phyloP scores from a whole-genome alignment of 2,329 filamentous ascomycete genomes.

The Epicoccum sorghinum region DNA sequence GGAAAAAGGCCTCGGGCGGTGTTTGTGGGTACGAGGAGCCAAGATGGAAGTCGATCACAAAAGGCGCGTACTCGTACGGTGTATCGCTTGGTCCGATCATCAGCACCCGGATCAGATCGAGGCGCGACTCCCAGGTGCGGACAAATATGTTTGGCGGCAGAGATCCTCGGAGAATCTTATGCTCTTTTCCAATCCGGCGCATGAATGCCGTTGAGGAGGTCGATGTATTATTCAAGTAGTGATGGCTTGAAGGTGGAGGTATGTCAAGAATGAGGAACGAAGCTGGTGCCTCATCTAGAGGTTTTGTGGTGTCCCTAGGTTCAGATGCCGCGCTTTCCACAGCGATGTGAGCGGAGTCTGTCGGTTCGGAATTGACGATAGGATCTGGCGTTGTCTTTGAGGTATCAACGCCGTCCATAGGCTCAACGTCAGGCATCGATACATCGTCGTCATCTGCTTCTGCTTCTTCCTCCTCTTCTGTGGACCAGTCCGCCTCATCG shows the following conservation, averaged over 20 bases:
- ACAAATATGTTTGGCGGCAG: slow-evolving; percentile 64
- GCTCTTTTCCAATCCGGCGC: slow-evolving; percentile 63
- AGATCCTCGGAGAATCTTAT: slow-evolving; percentile 61
- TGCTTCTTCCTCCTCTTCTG: slow-evolving; percentile 45
- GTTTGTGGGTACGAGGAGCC: slow-evolving; percentile 56
- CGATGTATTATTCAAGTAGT: slow-evolving; percentile 46
- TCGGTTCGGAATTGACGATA: slow-evolving; percentile 28
- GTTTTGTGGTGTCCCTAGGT: slow-evolving; percentile 16
- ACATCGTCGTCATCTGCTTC: slow-evolving; percentile 43
- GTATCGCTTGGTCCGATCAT: slow-evolving; percentile 65
- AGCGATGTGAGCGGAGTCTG: slow-evolving; percentile 2
- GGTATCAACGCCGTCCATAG: slow-evolving; percentile 31
- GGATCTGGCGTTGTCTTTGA: slow-evolving; percentile 45
- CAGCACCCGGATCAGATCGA: slow-evolving; percentile 64
- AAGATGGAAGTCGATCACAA: slow-evolving; percentile 65
- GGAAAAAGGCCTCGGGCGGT: slow-evolving; percentile 63
- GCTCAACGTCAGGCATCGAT: slow-evolving; percentile 36
- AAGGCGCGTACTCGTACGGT: slow-evolving; percentile 66
- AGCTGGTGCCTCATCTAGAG: slow-evolving; percentile 12
- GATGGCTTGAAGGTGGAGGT: slow-evolving; percentile 41
- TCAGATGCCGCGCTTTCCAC: slow-evolving; percentile 9
- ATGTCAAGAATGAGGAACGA: slow-evolving; percentile 47
- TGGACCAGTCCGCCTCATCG: slow-evolving; percentile 46
- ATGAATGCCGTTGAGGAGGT: slow-evolving; percentile 53
- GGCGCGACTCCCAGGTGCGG: slow-evolving; percentile 63